Evolutionary conservation across 2,329 filamentous ascomycete genomes (phyloP).

Genomic region (Hypoxylon rubiginosum): DNA sequence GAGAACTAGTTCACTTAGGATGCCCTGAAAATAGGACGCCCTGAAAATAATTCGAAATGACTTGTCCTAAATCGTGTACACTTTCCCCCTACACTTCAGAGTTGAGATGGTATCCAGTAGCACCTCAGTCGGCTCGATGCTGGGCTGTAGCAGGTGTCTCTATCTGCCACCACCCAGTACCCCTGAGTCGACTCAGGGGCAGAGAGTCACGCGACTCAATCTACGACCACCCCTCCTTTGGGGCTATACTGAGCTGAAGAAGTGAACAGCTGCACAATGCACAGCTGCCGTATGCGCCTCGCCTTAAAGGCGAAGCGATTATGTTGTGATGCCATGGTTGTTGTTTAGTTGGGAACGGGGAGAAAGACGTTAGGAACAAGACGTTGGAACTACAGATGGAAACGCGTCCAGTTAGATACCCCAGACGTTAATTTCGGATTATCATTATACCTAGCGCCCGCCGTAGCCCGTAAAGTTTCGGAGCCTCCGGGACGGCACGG

Average conservation of each 20-base stretch:
- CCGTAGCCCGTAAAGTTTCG: background rate
- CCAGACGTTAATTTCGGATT: conserved; percentile 24
- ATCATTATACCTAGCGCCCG: conserved; percentile 12
- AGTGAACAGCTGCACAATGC: conserved; percentile 43
- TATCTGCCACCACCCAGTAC: conserved; percentile 34
- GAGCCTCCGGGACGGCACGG: background rate
- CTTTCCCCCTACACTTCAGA: conserved; percentile 2
- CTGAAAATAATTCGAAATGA: background rate
- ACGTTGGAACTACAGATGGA: background rate
- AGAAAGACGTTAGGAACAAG: conserved; percentile 34
- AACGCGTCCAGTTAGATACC: background rate
- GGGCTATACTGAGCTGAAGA: conserved; percentile 57
- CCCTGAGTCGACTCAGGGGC: conserved; percentile 46
- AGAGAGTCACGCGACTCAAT: conserved; percentile 54
- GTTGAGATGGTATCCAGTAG: conserved; percentile 1
- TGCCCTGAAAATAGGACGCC: conserved; percentile 1
- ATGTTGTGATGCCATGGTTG: conserved; percentile 41
- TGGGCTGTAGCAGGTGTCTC: conserved; percentile 28
- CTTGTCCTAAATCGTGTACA: conserved; percentile 5
- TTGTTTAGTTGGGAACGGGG: conserved; percentile 35
- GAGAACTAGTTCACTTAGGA: conserved; percentile 11
- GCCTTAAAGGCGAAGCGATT: conserved; percentile 39
- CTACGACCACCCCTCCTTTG: conserved; percentile 63
- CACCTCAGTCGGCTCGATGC: conserved; percentile 30
- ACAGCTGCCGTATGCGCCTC: conserved; percentile 24